Percentiles rank a stretch among this genome's conserved stretches.
Evolutionary conservation across 176 grass and related monocot species (phyloP).

Genomic region (Ananas comosus): DNA sequence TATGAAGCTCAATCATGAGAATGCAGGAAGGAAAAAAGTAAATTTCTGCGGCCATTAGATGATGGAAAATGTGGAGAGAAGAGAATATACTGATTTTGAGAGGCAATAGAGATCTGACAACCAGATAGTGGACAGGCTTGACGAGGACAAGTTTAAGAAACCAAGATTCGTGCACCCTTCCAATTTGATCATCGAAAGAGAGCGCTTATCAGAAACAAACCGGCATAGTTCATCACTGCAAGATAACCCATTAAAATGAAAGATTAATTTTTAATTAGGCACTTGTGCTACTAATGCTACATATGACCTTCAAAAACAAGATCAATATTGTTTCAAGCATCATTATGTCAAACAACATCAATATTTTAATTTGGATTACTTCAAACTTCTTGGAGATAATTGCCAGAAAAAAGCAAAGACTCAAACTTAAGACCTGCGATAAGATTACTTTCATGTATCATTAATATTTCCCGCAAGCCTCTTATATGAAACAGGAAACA

Average conservation of each 20-base stretch:
- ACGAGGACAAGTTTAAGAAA: constrained; percentile 63
- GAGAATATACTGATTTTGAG: constrained; percentile 47
- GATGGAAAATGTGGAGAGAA: not conserved
- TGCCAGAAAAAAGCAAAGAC: no score
- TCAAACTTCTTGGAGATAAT: no score
- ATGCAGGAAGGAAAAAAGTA: not conserved
- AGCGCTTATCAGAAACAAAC: constrained; percentile 62
- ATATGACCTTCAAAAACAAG: not conserved
- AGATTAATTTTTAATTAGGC: not conserved
- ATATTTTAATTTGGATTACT: no score
- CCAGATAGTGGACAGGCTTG: constrained; percentile 56
- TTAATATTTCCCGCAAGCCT: no score
- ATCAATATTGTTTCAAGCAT: not conserved
- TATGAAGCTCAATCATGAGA: constrained; percentile 10
- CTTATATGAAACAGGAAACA: no score
- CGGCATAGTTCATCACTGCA: constrained; percentile 57
- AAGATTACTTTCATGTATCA: no score
- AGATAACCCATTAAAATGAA: not conserved
- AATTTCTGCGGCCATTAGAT: not conserved
- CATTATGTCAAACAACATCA: no score
- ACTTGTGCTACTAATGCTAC: not conserved
- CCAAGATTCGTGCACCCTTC: constrained; percentile 55
- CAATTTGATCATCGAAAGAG: constrained; percentile 58
- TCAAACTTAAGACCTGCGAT: no score
- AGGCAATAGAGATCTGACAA: constrained; percentile 60